Evolutionary conservation across 2,329 filamentous ascomycete species (phyloP).

Genomic region (Cladophialophora psammophila): DNA sequence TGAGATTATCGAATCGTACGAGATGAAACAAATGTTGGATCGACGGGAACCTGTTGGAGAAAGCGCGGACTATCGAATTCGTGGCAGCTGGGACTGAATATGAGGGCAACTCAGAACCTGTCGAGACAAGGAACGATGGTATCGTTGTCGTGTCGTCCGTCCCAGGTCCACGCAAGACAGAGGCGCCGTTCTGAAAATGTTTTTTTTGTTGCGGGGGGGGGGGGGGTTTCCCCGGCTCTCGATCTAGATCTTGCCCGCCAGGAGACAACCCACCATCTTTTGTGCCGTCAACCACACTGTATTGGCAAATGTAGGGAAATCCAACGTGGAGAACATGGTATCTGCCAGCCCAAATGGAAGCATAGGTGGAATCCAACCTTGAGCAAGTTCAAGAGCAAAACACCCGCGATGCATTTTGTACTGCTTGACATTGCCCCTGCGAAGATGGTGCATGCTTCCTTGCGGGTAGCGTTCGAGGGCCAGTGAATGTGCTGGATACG

Average conservation of each 20-base stretch:
- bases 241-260: slow-evolving; percentile 68
- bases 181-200: not conserved
- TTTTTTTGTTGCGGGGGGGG: not conserved
- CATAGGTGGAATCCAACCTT: slow-evolving; percentile 92
- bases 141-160: too few species aligned
- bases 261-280: slow-evolving; percentile 77
- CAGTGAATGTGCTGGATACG: slow-evolving; percentile 74
- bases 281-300: slow-evolving; percentile 76
- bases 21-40: too few species aligned
- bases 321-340: slow-evolving; percentile 78
- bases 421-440: slow-evolving; percentile 76
- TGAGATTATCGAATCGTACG: too few species aligned
- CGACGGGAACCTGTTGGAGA: too few species aligned
- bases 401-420: slow-evolving; percentile 79
- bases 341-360: slow-evolving; percentile 88
- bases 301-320: slow-evolving; percentile 83
- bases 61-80: too few species aligned
- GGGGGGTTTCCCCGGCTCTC: not conserved
- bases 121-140: not conserved
- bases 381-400: slow-evolving; percentile 84
- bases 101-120: too few species aligned
- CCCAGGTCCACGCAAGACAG: too few species aligned
- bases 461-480: slow-evolving; percentile 73
- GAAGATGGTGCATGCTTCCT: slow-evolving; percentile 75
- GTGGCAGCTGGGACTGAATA: too few species aligned